Evolutionary conservation across 306 rosid genomes (phyloP).

Genomic region (Neltuma alba): DNA sequence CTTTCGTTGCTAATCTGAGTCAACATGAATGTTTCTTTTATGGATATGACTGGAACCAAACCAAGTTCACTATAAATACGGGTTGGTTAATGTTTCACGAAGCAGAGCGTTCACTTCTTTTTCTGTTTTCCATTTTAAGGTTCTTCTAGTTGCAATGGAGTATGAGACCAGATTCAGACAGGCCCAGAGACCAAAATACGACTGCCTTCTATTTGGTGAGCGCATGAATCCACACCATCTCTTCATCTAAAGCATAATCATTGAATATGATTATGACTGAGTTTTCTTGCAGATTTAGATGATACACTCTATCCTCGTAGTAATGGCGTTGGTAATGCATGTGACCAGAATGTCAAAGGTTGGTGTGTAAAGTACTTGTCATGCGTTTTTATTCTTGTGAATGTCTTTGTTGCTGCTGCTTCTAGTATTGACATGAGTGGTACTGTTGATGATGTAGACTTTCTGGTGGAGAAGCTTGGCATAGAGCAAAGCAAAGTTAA

Average conservation of each 20-base stretch:
- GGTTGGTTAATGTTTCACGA: constrained; percentile 30
- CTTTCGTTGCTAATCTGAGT: constrained; percentile 60
- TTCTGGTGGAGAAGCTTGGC: constrained; percentile 87
- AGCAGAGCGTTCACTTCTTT: constrained; percentile 37
- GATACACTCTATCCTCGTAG: constrained; percentile 90
- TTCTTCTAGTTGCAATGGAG: constrained; percentile 63
- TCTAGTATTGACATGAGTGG: constrained; percentile 16
- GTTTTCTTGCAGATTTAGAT: constrained; percentile 76
- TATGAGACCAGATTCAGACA: constrained; percentile 66
- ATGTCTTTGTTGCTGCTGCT: constrained; percentile 10
- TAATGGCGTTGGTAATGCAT: constrained; percentile 70
- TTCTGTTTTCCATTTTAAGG: constrained; percentile 29
- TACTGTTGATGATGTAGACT: constrained; percentile 50
- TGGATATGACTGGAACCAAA: constrained; percentile 32
- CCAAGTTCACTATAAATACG: constrained; percentile 38
- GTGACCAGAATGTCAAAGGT: constrained; percentile 82
- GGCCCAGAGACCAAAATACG: constrained; percentile 75
- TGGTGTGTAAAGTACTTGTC: neutral
- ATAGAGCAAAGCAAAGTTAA: constrained; percentile 72
- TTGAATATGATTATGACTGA: constrained; percentile 7
- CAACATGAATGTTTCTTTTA: constrained; percentile 35
- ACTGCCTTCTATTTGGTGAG: constrained; percentile 95
- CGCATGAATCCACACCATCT: neutral
- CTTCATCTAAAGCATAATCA: constrained; percentile 30
- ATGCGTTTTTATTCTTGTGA: neutral